Percentiles rank a stretch among this genome's conserved stretches.
phyloP scores from a whole-genome alignment of 2,329 filamentous ascomycete genomes.

The Dactylellina drechsleri region DNA sequence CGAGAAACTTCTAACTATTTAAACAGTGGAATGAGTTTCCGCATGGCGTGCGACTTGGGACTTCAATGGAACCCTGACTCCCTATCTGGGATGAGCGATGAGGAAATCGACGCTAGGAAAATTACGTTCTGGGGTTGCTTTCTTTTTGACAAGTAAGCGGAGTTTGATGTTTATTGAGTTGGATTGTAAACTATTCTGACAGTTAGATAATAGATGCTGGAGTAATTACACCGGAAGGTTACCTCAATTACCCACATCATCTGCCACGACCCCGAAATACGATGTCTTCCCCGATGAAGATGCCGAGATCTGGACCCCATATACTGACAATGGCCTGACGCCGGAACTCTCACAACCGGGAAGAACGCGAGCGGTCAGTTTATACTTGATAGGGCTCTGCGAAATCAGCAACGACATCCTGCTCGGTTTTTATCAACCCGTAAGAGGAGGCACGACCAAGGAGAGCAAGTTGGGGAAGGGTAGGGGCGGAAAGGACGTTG shows the following conservation, averaged over 20 bases:
- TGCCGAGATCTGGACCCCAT: slow-evolving; percentile 83
- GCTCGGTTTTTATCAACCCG: slow-evolving; percentile 89
- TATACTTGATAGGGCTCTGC: slow-evolving; percentile 83
- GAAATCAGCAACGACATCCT: slow-evolving; percentile 94
- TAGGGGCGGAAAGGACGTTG: slow-evolving; percentile 74
- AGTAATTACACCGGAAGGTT: slow-evolving; percentile 94
- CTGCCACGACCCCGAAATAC: slow-evolving; percentile 85
- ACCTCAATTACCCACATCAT: slow-evolving; percentile 82
- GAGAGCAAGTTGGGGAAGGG: slow-evolving; percentile 60
- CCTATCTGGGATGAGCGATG: slow-evolving; percentile 71
- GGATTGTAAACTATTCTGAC: slow-evolving; percentile 33
- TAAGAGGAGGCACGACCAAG: slow-evolving; percentile 67
- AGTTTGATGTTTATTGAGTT: background rate
- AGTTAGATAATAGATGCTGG: slow-evolving; percentile 73
- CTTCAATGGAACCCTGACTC: slow-evolving; percentile 83
- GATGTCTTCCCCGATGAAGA: slow-evolving; percentile 93
- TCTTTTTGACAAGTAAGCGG: slow-evolving; percentile 83
- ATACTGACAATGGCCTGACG: slow-evolving; percentile 83
- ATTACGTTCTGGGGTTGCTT: slow-evolving; percentile 99
- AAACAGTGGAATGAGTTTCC: slow-evolving; percentile 90
- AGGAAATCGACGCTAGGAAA: slow-evolving; percentile 86
- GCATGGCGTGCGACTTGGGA: slow-evolving; percentile 94
- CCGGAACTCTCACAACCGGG: slow-evolving; percentile 79
- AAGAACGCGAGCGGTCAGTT: slow-evolving; percentile 80
- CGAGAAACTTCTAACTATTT: background rate